Base-by-base conservation (phyloP, 2,329 filamentous ascomycete species). In the Chalara sp. region DNA sequence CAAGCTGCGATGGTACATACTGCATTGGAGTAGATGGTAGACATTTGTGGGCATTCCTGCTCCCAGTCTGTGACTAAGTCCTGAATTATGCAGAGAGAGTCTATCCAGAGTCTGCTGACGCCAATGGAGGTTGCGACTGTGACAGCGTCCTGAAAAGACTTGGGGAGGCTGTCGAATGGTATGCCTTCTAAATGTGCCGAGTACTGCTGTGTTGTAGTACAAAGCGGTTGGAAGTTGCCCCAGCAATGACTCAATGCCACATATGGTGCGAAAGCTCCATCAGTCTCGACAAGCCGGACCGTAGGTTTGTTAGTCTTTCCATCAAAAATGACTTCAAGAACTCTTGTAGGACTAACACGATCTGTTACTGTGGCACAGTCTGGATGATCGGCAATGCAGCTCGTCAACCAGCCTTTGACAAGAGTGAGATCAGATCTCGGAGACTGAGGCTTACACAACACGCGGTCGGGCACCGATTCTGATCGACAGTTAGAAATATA, bases 1-100 rank as follows among this genome's bases (percentile, higher is more conserved):
- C 30, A 30, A 45, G 43, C 43, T 21, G 32, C 30, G 43, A 45
- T 29, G 13, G 43, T 45, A 29, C 30, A 30, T 21, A 45, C 30
- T 31, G 43, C 43, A 45, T 45, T 21, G 30, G 21, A 30, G 13
- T 45, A 45, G 13, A 45, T 49, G 5, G 54, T 55, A 12, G 51
- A 32, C 56, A 59, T 59, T 29, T 54, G 50, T 4, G 55, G 45
- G 6, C 55, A 51, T 47, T 59, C 55, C 31, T 33, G 42, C 29
- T 46, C 52, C 57, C 57, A 59, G 42, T 59, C 57, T 32, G 53
- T 51, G 2, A 32, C 32, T 4, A 52, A 54, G 21, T 58, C 56
- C 47, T 58, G 56, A 10, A 51, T 45, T 30, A 58, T 59, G 37
- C 57, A 59, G 21, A 39, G 43, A 45, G 30, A 45, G 10, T 45